Evolutionary conservation across 306 rosid species (phyloP).

Genomic region (Castanea sativa): DNA sequence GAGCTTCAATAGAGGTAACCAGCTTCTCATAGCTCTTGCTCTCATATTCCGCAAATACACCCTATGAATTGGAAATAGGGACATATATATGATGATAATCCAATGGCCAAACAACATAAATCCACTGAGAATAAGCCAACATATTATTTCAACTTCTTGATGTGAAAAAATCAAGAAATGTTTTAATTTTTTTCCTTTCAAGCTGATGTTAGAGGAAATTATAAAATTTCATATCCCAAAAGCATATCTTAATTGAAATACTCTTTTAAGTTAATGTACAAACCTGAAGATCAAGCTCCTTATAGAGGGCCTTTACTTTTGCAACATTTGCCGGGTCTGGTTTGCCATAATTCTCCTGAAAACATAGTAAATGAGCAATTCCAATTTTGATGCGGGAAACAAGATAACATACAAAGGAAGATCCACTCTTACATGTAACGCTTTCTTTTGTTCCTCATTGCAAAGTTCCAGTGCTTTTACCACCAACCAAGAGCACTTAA

Average conservation of each 20-base stretch:
- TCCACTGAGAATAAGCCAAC: neutral
- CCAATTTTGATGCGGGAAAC: conserved; percentile 5
- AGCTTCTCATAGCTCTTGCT: conserved; percentile 60
- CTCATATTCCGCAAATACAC: conserved; percentile 73
- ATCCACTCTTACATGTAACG: conserved; percentile 53
- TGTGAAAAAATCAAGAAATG: no score
- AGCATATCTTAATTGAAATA: neutral
- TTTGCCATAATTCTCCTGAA: conserved; percentile 80
- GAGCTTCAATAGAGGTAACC: conserved; percentile 64
- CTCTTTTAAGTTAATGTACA: conserved; percentile 5
- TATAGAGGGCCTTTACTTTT: conserved; percentile 70
- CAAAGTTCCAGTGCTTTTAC: conserved; percentile 82
- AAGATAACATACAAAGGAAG: neutral
- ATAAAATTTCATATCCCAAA: neutral
- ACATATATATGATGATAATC: conserved; percentile 10
- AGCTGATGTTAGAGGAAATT: no score
- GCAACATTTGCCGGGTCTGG: conserved; percentile 57
- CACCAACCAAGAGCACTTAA: conserved; percentile 94
- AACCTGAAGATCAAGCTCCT: conserved; percentile 78
- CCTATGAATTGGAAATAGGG: conserved; percentile 36
- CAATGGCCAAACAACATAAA: neutral
- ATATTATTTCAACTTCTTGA: neutral
- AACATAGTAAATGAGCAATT: conserved; percentile 14
- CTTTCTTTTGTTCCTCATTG: conserved; percentile 69
- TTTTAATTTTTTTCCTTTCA: no score